Evolutionary conservation across 1,284 basidiomycete genomes (phyloP).

Genomic region (Phylloporus sp.): DNA sequence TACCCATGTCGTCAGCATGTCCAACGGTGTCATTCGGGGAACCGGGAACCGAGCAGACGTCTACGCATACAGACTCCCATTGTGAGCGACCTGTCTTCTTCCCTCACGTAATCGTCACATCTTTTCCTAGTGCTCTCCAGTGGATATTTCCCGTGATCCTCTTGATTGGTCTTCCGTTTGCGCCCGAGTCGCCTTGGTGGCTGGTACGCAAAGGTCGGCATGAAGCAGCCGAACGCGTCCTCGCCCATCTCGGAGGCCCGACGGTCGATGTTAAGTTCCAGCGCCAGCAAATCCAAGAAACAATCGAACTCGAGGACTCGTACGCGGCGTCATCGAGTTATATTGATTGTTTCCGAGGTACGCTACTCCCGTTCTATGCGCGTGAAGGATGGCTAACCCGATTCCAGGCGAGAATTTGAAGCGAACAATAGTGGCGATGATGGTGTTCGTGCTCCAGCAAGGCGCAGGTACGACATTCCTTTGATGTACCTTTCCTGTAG

Average conservation of each 20-base stretch:
- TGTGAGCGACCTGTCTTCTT: constrained; percentile 23
- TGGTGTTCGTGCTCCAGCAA: constrained; percentile 44
- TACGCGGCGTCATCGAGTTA: constrained; percentile 34
- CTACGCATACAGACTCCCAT: constrained; percentile 39
- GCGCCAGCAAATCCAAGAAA: constrained; percentile 37
- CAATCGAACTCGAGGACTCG: constrained; percentile 39
- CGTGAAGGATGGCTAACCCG: neutral
- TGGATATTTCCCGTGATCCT: constrained; percentile 40
- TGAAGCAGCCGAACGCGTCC: constrained; percentile 57
- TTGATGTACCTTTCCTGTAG: too few relatives aligned
- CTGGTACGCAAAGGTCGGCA: constrained; percentile 60
- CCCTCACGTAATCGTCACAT: neutral
- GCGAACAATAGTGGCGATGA: constrained; percentile 40
- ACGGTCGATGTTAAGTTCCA: constrained; percentile 29
- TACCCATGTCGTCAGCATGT: constrained; percentile 30
- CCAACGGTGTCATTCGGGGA: constrained; percentile 35
- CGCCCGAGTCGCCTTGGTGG: constrained; percentile 73
- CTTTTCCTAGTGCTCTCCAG: constrained; percentile 32
- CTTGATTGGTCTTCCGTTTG: constrained; percentile 43
- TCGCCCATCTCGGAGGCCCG: constrained; percentile 47
- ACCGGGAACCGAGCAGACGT: constrained; percentile 29
- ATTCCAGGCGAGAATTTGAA: constrained; percentile 33
- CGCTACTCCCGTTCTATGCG: neutral
- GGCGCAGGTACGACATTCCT: constrained; percentile 24
- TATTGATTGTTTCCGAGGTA: constrained; percentile 39